Base-by-base conservation (phyloP, 2,329 filamentous ascomycete genomes). In the Aureobasidium namibiae region DNA sequence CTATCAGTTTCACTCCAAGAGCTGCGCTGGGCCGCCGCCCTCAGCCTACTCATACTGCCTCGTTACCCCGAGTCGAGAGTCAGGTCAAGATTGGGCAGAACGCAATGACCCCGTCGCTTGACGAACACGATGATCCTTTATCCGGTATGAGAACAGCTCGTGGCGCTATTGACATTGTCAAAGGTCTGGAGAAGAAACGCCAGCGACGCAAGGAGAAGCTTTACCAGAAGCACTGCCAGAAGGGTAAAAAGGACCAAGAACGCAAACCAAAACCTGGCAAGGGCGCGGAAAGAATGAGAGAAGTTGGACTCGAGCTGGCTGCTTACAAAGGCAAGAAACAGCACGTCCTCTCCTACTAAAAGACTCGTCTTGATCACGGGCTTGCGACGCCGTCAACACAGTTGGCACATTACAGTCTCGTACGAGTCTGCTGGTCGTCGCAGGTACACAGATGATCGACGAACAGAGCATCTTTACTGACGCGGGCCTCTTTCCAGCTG, bases 121-220 rank as follows among this genome's bases (percentile, higher is more conserved):
- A 74, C 34, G 73, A 76, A 21, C 71, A 74, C 38, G 71, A 73
- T 49, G 72, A 67, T 26, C 69, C 67, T 60, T 71, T 72, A 14
- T 81, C 86, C 53, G 54, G 54, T 29, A 76, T 84, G 42, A 90
- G 94, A 63, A 82, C 90, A 10, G 54, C 42, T 29, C 88, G 94
- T 63, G 90, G 91, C n/a, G 92, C 94, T 36, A 95, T 99, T 65
- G 94, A 97, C 73, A 99, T 96, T 62, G 89, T 96, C 74, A 95
- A 96, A 73, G 94, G 94, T 9, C 82, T 99, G 1, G 94, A 99
- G 76, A 87, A 89, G 74, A 97, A 96, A 77, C 87, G 92, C 26
- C 89, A 94, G 76, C 86, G 94, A 64, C 88, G 94, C 66, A 91
- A 88, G 75, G 92, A 97, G 74, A 96, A 96, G 74, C 88, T 91